These are phyloP conservation scores for Dacryopinax primogenitus DNA, from an alignment of 768 basidiomycete genomes.

Conservation along the genomic window DNA sequence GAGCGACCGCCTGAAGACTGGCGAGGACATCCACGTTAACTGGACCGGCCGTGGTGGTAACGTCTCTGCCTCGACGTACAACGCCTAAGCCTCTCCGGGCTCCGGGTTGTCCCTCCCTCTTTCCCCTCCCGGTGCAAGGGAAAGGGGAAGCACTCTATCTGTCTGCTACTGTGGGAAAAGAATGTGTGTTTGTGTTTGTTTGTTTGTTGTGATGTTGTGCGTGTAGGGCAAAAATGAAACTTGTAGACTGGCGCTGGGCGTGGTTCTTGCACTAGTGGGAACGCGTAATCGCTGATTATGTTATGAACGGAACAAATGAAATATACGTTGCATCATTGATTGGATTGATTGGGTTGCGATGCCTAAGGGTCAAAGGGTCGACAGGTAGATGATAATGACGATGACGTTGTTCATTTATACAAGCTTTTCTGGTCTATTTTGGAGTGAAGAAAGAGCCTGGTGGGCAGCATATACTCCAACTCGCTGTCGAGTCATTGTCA, in stretches of 20 bases:
- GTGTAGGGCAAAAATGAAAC: neutral
- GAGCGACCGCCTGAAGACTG: constrained; percentile 63
- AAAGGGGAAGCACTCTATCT: too few species aligned
- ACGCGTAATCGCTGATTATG: too few species aligned
- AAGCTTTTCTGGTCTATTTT: too few species aligned
- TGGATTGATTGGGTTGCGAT: neutral
- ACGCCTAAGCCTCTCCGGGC: constrained; percentile 32
- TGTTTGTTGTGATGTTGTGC: neutral
- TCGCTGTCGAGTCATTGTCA: neutral
- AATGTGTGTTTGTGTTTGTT: neutral
- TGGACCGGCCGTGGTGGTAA: constrained; percentile 98
- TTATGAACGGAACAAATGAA: constrained; percentile 6
- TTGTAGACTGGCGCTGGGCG: neutral
- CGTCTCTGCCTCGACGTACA: constrained; percentile 81
- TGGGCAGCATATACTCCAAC: neutral
- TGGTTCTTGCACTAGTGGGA: neutral
- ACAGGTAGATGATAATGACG: too few species aligned
- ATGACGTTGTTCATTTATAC: too few species aligned
- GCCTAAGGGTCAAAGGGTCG: too few species aligned
- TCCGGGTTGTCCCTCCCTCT: too few species aligned
- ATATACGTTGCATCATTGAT: neutral
- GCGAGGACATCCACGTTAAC: constrained; percentile 90
- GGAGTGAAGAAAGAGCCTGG: too few species aligned
- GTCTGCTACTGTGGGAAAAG: constrained; percentile 6
- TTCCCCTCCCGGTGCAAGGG: too few species aligned